Base-by-base conservation (phyloP, 1,139 yeast genomes). In the Geotrichum fermentans region DNA sequence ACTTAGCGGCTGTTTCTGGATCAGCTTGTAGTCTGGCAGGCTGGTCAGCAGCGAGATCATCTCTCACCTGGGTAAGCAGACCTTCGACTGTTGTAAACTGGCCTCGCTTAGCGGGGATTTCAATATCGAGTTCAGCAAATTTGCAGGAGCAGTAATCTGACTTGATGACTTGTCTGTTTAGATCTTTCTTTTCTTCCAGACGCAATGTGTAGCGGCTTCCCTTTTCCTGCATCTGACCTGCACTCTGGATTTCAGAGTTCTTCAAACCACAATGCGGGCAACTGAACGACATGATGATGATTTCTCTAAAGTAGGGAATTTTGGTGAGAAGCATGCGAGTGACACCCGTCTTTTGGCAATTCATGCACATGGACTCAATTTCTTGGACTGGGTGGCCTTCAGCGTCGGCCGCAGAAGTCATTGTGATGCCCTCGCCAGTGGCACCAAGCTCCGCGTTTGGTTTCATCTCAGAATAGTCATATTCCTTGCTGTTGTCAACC, bases 361-460 rank as follows among this genome's bases (percentile, higher is more conserved):
- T 86, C 96, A 92, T 90, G 72, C 99, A 92, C 47, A 90, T 71
- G 16, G 97, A 88, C 64, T 90, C 94, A 56, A 92, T 79, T 66
- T 92, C 97, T 67, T 89, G 97, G 18, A 92, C 95, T 5, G 96
- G 95, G 59, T 88, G 95, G 13, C 96, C 97, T 63, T 80, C 82
- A 14, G 85, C 83, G 65, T 87, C 96, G 10, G 72, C 71, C 21
- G 89, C 72, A 10, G 71, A 69, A 6, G 71, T 67, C 8, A 58
- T 56, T 30, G 61, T 55, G 47, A 64, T 53, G 20, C 64, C 62
- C 13, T 60, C 51, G 11, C 50, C 53, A 13, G 47, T 43, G 33
- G 53, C 50, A 17, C 50, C 53, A 39, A 40, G 40, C 17, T 56
- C 59, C n/a, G 55, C 52, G 4, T 52, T 54, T 29, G 57, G 56